Evolutionary conservation across 306 rosid genomes (phyloP).

Genomic region (Aeschynomene evenia): DNA sequence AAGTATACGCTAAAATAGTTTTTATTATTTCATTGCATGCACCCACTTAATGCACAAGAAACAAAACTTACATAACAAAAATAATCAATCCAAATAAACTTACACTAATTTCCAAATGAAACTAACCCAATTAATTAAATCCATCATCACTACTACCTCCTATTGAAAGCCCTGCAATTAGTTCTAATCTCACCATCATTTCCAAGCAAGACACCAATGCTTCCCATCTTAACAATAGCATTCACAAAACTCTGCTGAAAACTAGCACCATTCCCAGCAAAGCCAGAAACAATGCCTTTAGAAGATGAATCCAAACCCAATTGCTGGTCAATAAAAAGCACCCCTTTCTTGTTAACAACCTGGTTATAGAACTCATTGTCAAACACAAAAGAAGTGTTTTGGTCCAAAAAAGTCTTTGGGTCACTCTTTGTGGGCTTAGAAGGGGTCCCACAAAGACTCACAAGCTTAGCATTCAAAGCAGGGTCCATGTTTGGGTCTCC

Average conservation of each 20-base stretch:
- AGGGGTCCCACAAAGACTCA: background rate
- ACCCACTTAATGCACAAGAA: background rate
- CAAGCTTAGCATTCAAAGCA: conserved; percentile 28
- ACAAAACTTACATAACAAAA: background rate
- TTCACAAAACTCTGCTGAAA: conserved; percentile 39
- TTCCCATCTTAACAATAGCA: conserved; percentile 53
- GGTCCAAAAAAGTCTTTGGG: conserved; percentile 47
- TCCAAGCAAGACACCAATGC: conserved; percentile 37
- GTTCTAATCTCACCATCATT: conserved; percentile 47
- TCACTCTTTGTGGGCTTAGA: background rate
- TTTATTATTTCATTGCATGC: no score
- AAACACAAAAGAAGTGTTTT: conserved; percentile 37
- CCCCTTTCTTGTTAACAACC: conserved; percentile 33
- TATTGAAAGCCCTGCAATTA: conserved; percentile 50
- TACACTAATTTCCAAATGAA: no score
- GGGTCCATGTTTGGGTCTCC: conserved; percentile 45
- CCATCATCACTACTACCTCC: background rate
- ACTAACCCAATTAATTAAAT: no score
- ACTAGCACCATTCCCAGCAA: conserved; percentile 30
- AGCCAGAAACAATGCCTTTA: conserved; percentile 24
- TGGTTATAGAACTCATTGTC: conserved; percentile 48
- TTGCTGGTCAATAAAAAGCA: conserved; percentile 50
- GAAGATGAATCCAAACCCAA: conserved; percentile 39
- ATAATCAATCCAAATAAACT: background rate
- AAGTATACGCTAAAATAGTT: no score